Percentiles rank a stretch among this genome's conserved stretches.
Evolutionary conservation across 208 protist genomes (phyloP).

Genomic region (Leishmania gerbilli): DNA sequence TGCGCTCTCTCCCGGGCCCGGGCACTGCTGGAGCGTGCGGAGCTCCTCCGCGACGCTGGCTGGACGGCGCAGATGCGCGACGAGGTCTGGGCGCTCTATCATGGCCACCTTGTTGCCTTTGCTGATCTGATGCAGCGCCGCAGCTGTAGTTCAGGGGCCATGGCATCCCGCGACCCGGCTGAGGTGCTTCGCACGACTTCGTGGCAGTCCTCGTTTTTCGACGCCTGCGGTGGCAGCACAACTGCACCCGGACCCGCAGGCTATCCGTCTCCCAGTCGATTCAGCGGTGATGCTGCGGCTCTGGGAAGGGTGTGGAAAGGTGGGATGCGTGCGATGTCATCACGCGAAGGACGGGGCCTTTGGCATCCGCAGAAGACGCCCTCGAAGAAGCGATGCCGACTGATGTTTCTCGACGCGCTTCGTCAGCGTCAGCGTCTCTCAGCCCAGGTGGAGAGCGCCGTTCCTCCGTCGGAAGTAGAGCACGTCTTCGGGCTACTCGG

Average conservation of each 20-base stretch:
- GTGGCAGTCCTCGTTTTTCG: background rate
- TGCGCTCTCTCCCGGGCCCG: conserved; percentile 58
- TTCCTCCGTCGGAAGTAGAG: conserved; percentile 23
- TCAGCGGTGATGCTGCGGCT: conserved; percentile 6
- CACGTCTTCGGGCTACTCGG: conserved; percentile 46
- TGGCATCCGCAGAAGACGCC: conserved; percentile 2
- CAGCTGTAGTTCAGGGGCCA: background rate
- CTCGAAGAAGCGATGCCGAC: conserved; percentile 32
- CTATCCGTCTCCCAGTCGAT: conserved; percentile 1
- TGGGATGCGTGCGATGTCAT: background rate
- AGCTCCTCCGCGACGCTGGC: conserved; percentile 4
- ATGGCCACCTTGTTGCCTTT: conserved; percentile 43
- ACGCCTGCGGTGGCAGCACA: background rate
- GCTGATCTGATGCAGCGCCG: conserved; percentile 32
- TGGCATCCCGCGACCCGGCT: background rate
- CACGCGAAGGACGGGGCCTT: background rate
- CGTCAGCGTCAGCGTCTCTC: conserved; percentile 13
- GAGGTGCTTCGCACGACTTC: background rate
- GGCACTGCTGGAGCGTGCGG: conserved; percentile 38
- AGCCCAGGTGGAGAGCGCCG: conserved; percentile 1
- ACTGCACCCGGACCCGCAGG: background rate
- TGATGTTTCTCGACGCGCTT: conserved; percentile 25
- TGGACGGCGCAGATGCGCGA: conserved; percentile 42
- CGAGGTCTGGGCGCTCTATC: conserved; percentile 69
- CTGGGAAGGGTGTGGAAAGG: background rate